Evolutionary conservation across 768 basidiomycete species (phyloP).

Genomic region (Tremella mesenterica): DNA sequence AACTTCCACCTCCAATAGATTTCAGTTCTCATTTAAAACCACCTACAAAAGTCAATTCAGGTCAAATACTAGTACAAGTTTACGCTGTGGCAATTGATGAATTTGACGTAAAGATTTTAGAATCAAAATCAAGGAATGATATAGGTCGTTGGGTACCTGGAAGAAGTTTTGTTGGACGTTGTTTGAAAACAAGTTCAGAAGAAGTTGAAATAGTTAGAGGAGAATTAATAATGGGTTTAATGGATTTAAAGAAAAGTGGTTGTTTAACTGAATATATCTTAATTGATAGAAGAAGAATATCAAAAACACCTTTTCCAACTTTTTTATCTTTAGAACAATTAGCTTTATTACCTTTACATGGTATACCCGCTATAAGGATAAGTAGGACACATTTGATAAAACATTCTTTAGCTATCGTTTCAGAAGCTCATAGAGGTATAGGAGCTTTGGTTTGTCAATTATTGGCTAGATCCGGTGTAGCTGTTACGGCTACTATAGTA

Average conservation of each 20-base stretch:
- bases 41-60: conserved; percentile 61
- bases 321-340: conserved; percentile 60
- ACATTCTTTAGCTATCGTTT: conserved; percentile 53
- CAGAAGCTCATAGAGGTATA: conserved; percentile 49
- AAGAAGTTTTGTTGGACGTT: conserved; percentile 73
- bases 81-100: conserved; percentile 79
- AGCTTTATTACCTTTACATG: conserved; percentile 68
- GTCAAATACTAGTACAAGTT: conserved; percentile 72
- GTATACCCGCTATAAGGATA: conserved; percentile 72
- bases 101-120: conserved; percentile 58
- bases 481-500: conserved; percentile 64
- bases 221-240: conserved; percentile 77
- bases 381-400: conserved; percentile 57
- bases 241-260: conserved; percentile 75
- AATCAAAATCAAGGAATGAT: conserved; percentile 34
- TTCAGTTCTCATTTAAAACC: conserved; percentile 66
- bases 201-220: conserved; percentile 63
- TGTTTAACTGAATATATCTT: conserved; percentile 83
- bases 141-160: conserved; percentile 69
- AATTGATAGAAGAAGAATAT: conserved; percentile 67
- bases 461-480: conserved; percentile 61
- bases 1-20: conserved; percentile 46
- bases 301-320: conserved; percentile 60
- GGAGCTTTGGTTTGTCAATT: conserved; percentile 73
- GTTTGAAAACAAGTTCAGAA: conserved; percentile 73